A percentile compares a stretch with the other conserved stretches of the same genome.
Evolutionary conservation across 164 flowering plant species (phyloP).

Genomic region (Sedum album): DNA sequence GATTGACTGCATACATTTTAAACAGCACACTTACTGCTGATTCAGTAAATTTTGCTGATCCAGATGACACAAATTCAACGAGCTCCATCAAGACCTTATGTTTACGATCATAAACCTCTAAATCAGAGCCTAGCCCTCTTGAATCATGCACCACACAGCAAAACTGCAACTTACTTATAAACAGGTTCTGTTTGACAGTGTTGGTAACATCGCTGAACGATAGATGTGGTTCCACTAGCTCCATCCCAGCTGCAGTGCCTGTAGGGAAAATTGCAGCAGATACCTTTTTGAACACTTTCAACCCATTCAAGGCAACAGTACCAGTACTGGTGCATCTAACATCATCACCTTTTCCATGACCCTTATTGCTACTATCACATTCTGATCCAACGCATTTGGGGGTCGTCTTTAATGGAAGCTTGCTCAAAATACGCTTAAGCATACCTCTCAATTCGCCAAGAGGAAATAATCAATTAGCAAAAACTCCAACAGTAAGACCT

Average conservation of each 20-base stretch:
- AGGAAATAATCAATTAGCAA: not conserved
- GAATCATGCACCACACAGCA: not conserved
- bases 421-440: constrained; percentile 1
- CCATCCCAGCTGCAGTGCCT: not conserved
- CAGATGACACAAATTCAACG: not conserved
- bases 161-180: not conserved
- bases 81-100: not conserved
- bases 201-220: not conserved
- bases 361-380: not conserved
- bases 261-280: not conserved
- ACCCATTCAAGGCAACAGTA: not conserved
- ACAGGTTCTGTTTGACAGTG: not conserved
- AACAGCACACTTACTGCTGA: not conserved
- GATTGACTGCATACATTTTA: not conserved
- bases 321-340: not conserved
- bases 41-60: not conserved
- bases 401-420: not conserved
- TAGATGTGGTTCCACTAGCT: not conserved
- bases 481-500: not conserved
- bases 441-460: not conserved
- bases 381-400: constrained; percentile 5
- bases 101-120: not conserved
- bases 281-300: constrained; percentile 1
- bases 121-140: not conserved
- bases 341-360: not conserved